phyloP scores from a whole-genome alignment of 208 protist genomes.

The Lotmaria passim region DNA sequence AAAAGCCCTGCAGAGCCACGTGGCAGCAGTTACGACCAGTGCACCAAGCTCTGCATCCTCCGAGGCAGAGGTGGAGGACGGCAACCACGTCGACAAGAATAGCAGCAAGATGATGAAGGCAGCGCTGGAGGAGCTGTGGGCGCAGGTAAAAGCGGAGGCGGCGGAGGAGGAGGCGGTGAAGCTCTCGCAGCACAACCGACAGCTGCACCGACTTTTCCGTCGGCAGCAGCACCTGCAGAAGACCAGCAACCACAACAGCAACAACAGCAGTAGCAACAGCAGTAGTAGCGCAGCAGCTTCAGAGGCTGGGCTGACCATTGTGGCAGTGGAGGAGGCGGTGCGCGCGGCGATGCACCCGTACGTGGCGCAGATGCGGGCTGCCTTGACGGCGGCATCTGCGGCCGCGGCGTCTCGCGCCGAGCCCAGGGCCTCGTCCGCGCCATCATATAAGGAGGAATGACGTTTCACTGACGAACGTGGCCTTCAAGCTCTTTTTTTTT shows the following conservation, averaged over 20 bases:
- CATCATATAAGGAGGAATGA: conserved; percentile 9
- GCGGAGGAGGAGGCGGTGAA: conserved; percentile 35
- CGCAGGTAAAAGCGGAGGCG: conserved; percentile 28
- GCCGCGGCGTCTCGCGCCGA: background rate
- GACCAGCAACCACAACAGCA: background rate
- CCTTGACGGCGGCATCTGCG: conserved; percentile 5
- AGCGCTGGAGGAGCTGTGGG: conserved; percentile 33
- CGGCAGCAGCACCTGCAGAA: conserved; percentile 33
- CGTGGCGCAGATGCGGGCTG: conserved; percentile 29
- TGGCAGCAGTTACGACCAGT: background rate
- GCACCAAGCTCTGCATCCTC: background rate
- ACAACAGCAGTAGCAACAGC: background rate
- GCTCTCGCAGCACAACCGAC: conserved; percentile 36
- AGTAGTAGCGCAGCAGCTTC: background rate
- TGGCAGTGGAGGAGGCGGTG: conserved; percentile 34
- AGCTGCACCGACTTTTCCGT: conserved; percentile 33
- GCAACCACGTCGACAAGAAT: too few relatives aligned
- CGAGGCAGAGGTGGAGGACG: background rate
- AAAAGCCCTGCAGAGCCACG: conserved; percentile 4
- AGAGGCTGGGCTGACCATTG: conserved; percentile 1
- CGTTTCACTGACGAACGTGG: background rate
- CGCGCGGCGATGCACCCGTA: conserved; percentile 29
- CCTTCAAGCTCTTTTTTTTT: conserved; percentile 6
- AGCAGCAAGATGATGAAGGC: conserved; percentile 16
- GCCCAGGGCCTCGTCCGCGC: background rate